A percentile compares a stretch with the other conserved stretches of the same genome.
These are phyloP conservation scores for Kluyveromyces marxianus DNA, from an alignment of 1,139 yeast genomes.

Conservation along the genomic window DNA sequence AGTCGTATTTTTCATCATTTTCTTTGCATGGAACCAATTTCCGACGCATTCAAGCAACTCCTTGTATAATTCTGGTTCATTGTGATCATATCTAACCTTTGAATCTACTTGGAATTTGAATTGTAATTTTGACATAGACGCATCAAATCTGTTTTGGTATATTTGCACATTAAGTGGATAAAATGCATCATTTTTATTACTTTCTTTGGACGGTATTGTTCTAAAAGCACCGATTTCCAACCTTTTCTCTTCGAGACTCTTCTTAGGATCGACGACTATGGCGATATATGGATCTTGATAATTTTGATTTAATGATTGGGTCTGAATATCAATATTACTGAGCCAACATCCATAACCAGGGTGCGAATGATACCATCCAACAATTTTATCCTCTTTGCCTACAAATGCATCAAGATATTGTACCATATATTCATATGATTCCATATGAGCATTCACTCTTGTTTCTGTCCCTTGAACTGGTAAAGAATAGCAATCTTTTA, in stretches of 20 bases:
- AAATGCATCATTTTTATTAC: not conserved
- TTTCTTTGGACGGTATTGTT: conserved; percentile 34
- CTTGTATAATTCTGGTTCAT: conserved; percentile 11
- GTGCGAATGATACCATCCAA: conserved; percentile 96
- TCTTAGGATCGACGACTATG: conserved; percentile 76
- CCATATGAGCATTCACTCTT: conserved; percentile 87
- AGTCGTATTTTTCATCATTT: conserved; percentile 3
- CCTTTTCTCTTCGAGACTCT: conserved; percentile 54
- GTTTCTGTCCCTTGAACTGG: conserved; percentile 98
- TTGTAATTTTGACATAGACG: not conserved
- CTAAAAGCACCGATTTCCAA: conserved; percentile 91
- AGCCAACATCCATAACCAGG: conserved; percentile 97
- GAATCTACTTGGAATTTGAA: conserved; percentile 2
- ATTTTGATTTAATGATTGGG: conserved; percentile 76
- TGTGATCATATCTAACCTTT: not conserved
- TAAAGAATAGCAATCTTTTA: conserved; percentile 75
- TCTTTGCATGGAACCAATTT: conserved; percentile 15
- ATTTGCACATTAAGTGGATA: conserved; percentile 1
- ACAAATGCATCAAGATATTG: conserved; percentile 61
- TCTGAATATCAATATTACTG: conserved; percentile 82
- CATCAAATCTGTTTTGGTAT: conserved; percentile 1
- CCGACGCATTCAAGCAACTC: conserved; percentile 19
- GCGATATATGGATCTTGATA: conserved; percentile 92
- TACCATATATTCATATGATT: conserved; percentile 93
- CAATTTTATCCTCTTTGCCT: conserved; percentile 54